A percentile compares a stretch with the other conserved stretches of the same genome.
Conservation (phyloP, 2,329 filamentous ascomycete species). For the Xylariomycetidae sp. region DNA sequence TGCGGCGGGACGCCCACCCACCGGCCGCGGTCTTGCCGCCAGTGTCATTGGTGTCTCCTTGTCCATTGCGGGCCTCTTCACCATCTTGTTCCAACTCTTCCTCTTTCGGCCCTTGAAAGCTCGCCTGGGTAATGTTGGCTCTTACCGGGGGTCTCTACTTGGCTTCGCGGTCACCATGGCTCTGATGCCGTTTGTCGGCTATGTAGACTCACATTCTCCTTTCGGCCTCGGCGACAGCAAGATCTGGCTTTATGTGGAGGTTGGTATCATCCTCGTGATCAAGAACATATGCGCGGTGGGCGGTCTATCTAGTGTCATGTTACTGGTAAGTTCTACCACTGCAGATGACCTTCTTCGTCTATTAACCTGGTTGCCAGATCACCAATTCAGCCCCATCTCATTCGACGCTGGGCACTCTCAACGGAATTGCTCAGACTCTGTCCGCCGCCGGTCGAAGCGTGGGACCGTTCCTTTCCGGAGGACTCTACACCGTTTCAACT, state of each 20-base stretch:
- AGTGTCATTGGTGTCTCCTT: constrained; percentile 79
- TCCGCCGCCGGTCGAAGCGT: constrained; percentile 84
- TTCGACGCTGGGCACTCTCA: constrained; percentile 79
- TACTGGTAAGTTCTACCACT: constrained; percentile 56
- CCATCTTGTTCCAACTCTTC: constrained; percentile 84
- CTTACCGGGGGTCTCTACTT: constrained; percentile 72
- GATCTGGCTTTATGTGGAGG: constrained; percentile 69
- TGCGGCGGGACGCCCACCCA: constrained; percentile 66
- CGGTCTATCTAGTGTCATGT: constrained; percentile 80
- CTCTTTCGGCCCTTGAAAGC: constrained; percentile 75
- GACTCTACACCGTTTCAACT: constrained; percentile 74
- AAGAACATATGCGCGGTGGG: constrained; percentile 90
- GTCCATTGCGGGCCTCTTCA: constrained; percentile 76
- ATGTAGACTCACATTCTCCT: constrained; percentile 53
- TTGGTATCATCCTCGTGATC: constrained; percentile 74
- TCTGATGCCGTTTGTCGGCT: constrained; percentile 85
- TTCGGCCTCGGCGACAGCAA: constrained; percentile 57
- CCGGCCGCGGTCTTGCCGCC: constrained; percentile 69
- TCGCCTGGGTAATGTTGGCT: constrained; percentile 76
- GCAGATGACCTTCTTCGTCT: neutral
- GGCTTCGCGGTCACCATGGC: constrained; percentile 78
- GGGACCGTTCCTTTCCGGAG: constrained; percentile 83
- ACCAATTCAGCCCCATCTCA: constrained; percentile 89
- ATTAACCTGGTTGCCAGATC: constrained; percentile 50
- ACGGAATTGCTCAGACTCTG: constrained; percentile 89